Evolutionary conservation across 768 basidiomycete genomes (phyloP).

Genomic region (Lentinula boryana): DNA sequence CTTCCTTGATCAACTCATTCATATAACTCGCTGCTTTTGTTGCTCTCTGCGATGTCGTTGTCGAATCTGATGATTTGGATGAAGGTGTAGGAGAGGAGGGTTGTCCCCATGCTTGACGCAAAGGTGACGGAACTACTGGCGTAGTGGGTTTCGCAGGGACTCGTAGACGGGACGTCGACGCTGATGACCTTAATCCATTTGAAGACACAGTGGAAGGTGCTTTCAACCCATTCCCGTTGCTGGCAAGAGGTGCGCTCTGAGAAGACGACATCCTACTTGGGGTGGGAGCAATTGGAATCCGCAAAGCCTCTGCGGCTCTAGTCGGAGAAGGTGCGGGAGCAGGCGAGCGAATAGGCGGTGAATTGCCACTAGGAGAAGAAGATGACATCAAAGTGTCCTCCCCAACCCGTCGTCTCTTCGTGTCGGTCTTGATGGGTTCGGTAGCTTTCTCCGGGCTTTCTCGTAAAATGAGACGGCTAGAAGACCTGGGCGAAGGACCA

Average conservation of each 20-base stretch:
- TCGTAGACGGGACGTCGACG: slow-evolving; percentile 27
- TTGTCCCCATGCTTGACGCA: slow-evolving; percentile 67
- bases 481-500: slow-evolving; percentile 43
- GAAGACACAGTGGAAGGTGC: not conserved
- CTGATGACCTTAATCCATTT: not conserved
- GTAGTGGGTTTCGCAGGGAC: slow-evolving; percentile 46
- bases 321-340: slow-evolving; percentile 29
- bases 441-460: slow-evolving; percentile 13
- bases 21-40: slow-evolving; percentile 67
- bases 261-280: slow-evolving; percentile 14
- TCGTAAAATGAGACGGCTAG: slow-evolving; percentile 29
- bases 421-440: slow-evolving; percentile 38
- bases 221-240: slow-evolving; percentile 2
- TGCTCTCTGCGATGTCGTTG: slow-evolving; percentile 31
- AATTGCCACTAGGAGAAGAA: slow-evolving; percentile 22
- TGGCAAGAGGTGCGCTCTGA: not conserved
- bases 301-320: slow-evolving; percentile 21
- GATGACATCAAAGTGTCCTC: slow-evolving; percentile 30
- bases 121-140: slow-evolving; percentile 66
- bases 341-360: slow-evolving; percentile 22
- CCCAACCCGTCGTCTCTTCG: slow-evolving; percentile 57
- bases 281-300: slow-evolving; percentile 27
- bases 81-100: slow-evolving; percentile 28
- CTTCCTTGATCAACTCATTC: slow-evolving; percentile 66
- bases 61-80: slow-evolving; percentile 20